phyloP scores from a whole-genome alignment of 257 asterid genomes.

The Gentiana macrophylla region DNA sequence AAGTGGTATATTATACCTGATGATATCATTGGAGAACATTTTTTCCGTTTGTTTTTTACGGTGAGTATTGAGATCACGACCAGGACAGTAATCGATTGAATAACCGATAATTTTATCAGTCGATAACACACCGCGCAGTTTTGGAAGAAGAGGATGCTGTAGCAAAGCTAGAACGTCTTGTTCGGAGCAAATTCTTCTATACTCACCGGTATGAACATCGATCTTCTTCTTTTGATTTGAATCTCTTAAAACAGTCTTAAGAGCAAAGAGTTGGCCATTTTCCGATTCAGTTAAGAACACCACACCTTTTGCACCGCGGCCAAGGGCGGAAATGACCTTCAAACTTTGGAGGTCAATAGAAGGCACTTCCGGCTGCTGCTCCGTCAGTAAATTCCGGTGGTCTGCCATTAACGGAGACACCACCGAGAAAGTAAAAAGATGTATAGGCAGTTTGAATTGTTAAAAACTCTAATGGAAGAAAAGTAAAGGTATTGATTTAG shows the following conservation, averaged over 20 bases:
- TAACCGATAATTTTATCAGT: conserved; percentile 79
- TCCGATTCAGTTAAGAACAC: conserved; percentile 64
- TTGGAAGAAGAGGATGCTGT: conserved; percentile 70
- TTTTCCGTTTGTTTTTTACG: conserved; percentile 68
- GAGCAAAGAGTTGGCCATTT: conserved; percentile 49
- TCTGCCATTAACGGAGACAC: conserved; percentile 40
- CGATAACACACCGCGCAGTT: conserved; percentile 57
- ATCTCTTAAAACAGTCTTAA: conserved; percentile 57
- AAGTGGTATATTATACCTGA: conserved; percentile 36
- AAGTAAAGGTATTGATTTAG: not conserved
- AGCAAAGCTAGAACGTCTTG: conserved; percentile 47
- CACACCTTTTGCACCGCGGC: conserved; percentile 93
- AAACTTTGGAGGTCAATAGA: conserved; percentile 35
- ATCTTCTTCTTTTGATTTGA: conserved; percentile 37
- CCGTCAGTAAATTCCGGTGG: conserved; percentile 1
- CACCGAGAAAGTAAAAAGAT: not conserved
- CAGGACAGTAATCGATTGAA: conserved; percentile 90
- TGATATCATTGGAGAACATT: conserved; percentile 88
- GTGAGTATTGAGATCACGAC: conserved; percentile 66
- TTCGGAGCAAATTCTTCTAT: conserved; percentile 53
- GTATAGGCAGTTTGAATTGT: not conserved
- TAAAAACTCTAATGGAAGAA: too few relatives aligned
- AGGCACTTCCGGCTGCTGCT: conserved; percentile 1
- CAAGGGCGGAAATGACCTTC: conserved; percentile 62
- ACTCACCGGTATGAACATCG: conserved; percentile 10